Conservation (phyloP, 1,284 basidiomycete genomes). For the Omphalotus olearius region DNA sequence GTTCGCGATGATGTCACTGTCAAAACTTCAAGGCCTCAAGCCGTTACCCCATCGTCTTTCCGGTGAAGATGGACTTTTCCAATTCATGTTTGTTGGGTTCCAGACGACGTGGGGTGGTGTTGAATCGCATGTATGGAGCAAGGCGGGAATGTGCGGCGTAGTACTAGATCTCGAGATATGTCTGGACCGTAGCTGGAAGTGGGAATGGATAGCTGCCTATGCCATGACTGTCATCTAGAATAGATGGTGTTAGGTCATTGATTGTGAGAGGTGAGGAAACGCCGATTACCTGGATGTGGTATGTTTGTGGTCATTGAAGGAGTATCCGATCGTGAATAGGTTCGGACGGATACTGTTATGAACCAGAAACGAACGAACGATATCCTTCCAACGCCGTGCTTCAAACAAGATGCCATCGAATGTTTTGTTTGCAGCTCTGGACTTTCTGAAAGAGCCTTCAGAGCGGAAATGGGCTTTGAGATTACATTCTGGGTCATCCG, state of each 20-base stretch:
- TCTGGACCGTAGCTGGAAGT: constrained; percentile 50
- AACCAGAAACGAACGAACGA: constrained; percentile 48
- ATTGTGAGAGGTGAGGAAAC: too few relatives aligned
- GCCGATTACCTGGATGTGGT: constrained; percentile 46
- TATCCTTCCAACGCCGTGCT: constrained; percentile 62
- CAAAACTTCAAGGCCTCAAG: too few relatives aligned
- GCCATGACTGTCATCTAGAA: constrained; percentile 43
- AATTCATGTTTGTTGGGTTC: constrained; percentile 28
- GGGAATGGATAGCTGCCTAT: constrained; percentile 58
- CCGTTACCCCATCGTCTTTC: too few relatives aligned
- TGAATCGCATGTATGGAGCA: constrained; percentile 48
- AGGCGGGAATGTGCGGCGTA: constrained; percentile 59
- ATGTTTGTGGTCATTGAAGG: constrained; percentile 71
- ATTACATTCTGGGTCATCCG: too few relatives aligned
- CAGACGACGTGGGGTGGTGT: constrained; percentile 45
- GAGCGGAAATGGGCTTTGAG: too few relatives aligned
- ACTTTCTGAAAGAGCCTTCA: constrained; percentile 58
- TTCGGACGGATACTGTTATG: constrained; percentile 33
- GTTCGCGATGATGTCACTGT: constrained; percentile 65
- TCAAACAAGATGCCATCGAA: constrained; percentile 66
- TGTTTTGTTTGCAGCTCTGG: constrained; percentile 46
- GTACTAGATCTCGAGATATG: constrained; percentile 59
- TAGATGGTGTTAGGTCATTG: too few relatives aligned
- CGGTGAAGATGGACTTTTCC: too few relatives aligned
- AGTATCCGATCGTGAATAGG: constrained; percentile 41